These are phyloP conservation scores for Cicer cuneatum DNA, from an alignment of 306 rosid species.

Conservation along the genomic window DNA sequence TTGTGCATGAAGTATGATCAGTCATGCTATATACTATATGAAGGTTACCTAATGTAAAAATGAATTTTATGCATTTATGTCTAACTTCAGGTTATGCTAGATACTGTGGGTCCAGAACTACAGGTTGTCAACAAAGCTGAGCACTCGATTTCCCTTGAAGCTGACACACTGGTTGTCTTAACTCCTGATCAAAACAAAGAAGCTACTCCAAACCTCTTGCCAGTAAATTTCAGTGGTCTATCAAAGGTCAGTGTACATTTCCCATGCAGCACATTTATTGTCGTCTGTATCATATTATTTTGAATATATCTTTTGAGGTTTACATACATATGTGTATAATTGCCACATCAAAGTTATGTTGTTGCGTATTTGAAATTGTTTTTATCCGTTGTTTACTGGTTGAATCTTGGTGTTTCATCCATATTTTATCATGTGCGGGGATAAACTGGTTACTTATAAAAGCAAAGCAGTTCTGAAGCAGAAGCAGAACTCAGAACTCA, in stretches of 20 bases:
- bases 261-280: not conserved
- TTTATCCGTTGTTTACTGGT: not conserved
- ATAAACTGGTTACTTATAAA: too few species aligned
- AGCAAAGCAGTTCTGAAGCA: too few species aligned
- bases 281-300: conserved; percentile 6
- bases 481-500: too few species aligned
- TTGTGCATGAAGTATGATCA: conserved; percentile 3
- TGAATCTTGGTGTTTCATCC: too few species aligned
- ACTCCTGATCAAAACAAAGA: conserved; percentile 79
- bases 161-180: conserved; percentile 65
- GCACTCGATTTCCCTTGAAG: conserved; percentile 73
- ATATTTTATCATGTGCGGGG: not conserved
- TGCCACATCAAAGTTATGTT: conserved; percentile 4
- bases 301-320: not conserved
- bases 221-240: conserved; percentile 74
- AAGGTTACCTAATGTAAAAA: conserved; percentile 21
- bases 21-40: not conserved
- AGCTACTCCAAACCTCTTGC: conserved; percentile 75
- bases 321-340: not conserved
- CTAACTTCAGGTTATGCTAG: conserved; percentile 80
- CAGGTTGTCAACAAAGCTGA: conserved; percentile 76
- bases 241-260: conserved; percentile 63
- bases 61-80: conserved; percentile 21
- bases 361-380: not conserved
- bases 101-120: conserved; percentile 87